Conservation (phyloP, 768 basidiomycete species). For the Pisolithus tinctorius region DNA sequence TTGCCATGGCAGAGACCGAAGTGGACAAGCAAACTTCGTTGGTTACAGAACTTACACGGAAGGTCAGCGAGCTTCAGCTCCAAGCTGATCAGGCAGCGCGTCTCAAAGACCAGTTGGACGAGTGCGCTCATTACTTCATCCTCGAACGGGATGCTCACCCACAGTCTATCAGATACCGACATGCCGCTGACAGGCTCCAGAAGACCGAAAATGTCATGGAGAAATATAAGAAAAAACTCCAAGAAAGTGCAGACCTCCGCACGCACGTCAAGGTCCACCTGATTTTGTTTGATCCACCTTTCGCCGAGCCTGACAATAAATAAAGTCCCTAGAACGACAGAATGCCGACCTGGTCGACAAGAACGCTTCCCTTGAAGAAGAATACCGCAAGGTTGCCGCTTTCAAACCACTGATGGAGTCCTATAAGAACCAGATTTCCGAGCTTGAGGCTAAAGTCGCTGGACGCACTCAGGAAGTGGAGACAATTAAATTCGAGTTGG, state of each 20-base stretch:
- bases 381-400: conserved; percentile 78
- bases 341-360: conserved; percentile 89
- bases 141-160: background rate
- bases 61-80: conserved; percentile 73
- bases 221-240: conserved; percentile 97
- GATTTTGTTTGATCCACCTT: conserved; percentile 3
- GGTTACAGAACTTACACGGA: conserved; percentile 68
- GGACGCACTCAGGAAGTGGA: conserved; percentile 65
- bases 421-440: conserved; percentile 80
- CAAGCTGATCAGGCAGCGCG: conserved; percentile 71
- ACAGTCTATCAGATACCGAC: conserved; percentile 58
- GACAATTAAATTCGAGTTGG: conserved; percentile 66
- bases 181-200: conserved; percentile 85
- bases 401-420: conserved; percentile 89
- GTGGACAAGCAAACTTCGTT: conserved; percentile 70
- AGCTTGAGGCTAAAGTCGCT: conserved; percentile 69
- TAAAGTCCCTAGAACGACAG: conserved; percentile 82
- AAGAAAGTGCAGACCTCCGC: conserved; percentile 85
- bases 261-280: conserved; percentile 71
- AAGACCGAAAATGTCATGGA: conserved; percentile 98
- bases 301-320: background rate
- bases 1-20: conserved; percentile 75
- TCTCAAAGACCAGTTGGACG: conserved; percentile 92
- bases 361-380: conserved; percentile 88
- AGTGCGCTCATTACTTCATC: conserved; percentile 39